Percentiles rank a stretch among this genome's conserved stretches.
phyloP scores from a whole-genome alignment of 371 early-diverging fungal genomes.

The Circinella minor region DNA sequence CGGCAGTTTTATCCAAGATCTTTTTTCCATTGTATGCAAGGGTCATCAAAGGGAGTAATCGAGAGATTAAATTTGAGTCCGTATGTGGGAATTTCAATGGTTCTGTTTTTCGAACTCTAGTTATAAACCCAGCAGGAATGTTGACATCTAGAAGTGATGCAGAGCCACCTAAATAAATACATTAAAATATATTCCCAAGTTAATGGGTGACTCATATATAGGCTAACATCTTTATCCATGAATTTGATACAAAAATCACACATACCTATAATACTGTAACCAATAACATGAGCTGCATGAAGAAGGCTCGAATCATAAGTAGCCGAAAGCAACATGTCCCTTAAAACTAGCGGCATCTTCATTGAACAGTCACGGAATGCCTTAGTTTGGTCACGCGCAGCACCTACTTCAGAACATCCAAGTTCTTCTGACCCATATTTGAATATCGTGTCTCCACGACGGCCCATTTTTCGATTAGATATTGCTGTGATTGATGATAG shows the following conservation, averaged over 20 bases:
- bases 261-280: conserved; percentile 17
- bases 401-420: conserved; percentile 17
- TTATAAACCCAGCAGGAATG: too few species aligned
- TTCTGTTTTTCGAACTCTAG: too few species aligned
- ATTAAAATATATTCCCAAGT: too few species aligned
- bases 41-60: too few species aligned
- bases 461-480: conserved; percentile 13
- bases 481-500: conserved; percentile 15
- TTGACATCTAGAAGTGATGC: too few species aligned
- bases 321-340: conserved; percentile 17
- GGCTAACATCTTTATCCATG: too few species aligned
- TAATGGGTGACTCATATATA: too few species aligned
- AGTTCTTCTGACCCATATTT: conserved; percentile 11
- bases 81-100: too few species aligned
- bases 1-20: too few species aligned
- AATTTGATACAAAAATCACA: not conserved
- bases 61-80: too few species aligned
- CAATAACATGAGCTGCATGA: conserved; percentile 7
- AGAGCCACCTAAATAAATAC: too few species aligned
- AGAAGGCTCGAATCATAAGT: not conserved
- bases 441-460: conserved; percentile 18
- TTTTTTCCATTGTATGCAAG: too few species aligned
- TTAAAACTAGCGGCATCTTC: conserved; percentile 18
- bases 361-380: conserved; percentile 2
- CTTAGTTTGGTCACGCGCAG: conserved; percentile 2